Evolutionary conservation across 129 eudicot genomes (phyloP).

Genomic region (Centella asiatica): DNA sequence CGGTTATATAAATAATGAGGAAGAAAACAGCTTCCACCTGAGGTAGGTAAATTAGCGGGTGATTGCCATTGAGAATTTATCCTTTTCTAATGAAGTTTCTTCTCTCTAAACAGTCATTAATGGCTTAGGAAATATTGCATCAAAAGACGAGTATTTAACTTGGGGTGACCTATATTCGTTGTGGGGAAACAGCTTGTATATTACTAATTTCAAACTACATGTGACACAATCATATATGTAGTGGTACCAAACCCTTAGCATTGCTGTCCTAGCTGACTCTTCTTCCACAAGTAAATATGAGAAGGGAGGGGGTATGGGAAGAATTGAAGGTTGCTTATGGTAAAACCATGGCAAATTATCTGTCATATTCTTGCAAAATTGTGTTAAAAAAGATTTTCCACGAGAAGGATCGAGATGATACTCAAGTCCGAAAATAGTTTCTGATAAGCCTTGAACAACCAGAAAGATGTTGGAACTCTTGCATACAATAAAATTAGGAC

Average conservation of each 20-base stretch:
- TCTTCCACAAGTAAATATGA: too few species aligned
- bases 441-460: not conserved
- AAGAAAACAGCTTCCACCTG: conserved; percentile 2
- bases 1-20: conserved; percentile 8
- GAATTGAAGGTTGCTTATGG: too few species aligned
- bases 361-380: not conserved
- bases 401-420: conserved; percentile 2
- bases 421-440: not conserved
- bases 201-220: too few species aligned
- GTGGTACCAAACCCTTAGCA: too few species aligned
- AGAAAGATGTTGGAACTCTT: not conserved
- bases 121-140: not conserved
- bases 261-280: too few species aligned
- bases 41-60: not conserved
- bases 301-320: too few species aligned
- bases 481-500: not conserved
- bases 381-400: not conserved
- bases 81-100: not conserved
- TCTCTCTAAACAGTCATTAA: not conserved
- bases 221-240: too few species aligned
- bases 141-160: too few species aligned
- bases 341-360: conserved; percentile 14
- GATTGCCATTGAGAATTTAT: not conserved
- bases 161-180: too few species aligned
- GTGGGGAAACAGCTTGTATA: too few species aligned